Conservation (phyloP, 768 basidiomycete genomes). For the Terana coerulea region DNA sequence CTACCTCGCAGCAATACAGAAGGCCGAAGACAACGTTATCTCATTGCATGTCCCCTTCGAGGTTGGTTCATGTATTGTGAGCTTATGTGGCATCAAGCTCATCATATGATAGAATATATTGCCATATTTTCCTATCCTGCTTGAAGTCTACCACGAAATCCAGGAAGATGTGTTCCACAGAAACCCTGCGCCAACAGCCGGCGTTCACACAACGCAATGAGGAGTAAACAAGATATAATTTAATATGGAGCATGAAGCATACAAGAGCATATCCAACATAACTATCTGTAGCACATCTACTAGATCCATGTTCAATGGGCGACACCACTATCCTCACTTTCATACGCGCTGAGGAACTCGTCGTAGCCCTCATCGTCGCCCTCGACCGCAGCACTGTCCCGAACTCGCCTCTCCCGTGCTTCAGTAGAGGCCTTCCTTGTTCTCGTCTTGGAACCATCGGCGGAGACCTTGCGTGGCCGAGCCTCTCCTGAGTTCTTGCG, state of each 20-base stretch:
- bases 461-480: conserved; percentile 26
- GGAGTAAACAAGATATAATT: not conserved
- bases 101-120: conserved; percentile 47
- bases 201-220: not conserved
- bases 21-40: conserved; percentile 25
- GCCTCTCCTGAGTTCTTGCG: conserved; percentile 28
- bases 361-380: conserved; percentile 77
- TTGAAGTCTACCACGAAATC: conserved; percentile 57
- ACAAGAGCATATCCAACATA: not conserved
- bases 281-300: not conserved
- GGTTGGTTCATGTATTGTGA: conserved; percentile 34
- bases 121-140: conserved; percentile 59
- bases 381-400: conserved; percentile 69
- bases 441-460: conserved; percentile 21
- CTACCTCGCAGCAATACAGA: conserved; percentile 52
- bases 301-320: conserved; percentile 8
- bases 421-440: conserved; percentile 44
- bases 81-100: not conserved
- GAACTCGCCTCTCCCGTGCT: conserved; percentile 28
- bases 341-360: conserved; percentile 76
- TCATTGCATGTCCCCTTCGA: conserved; percentile 55
- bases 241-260: conserved; percentile 1
- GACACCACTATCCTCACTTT: conserved; percentile 61
- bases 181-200: not conserved
- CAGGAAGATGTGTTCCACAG: conserved; percentile 39